phyloP scores from a whole-genome alignment of 1,284 basidiomycete genomes.

The Ceratobasidium papillatum region DNA sequence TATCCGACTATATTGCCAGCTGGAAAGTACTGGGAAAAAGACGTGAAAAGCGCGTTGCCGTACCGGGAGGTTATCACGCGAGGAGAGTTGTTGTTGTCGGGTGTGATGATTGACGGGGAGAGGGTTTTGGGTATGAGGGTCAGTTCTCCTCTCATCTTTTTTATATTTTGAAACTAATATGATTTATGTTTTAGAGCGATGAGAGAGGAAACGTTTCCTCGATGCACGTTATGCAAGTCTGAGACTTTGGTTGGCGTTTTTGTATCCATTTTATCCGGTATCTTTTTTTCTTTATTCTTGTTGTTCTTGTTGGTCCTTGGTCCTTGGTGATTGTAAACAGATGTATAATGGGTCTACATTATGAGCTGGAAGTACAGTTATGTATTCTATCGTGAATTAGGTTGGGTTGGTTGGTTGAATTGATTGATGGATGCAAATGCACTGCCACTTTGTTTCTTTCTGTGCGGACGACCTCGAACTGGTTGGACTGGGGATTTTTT shows the following conservation, averaged over 20 bases:
- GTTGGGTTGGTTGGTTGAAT: neutral
- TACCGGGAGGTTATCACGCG: conserved; percentile 34
- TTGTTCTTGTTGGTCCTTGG: neutral
- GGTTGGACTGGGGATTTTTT: too few relatives aligned
- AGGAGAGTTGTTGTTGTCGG: conserved; percentile 31
- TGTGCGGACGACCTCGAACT: too few relatives aligned
- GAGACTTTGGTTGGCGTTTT: neutral
- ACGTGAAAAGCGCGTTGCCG: conserved; percentile 23
- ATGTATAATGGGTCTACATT: conserved; percentile 22
- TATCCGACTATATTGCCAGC: neutral
- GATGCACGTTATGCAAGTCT: conserved; percentile 40
- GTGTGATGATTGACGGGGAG: conserved; percentile 39
- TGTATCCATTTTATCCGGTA: neutral
- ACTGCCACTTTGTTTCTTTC: neutral
- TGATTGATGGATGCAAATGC: neutral
- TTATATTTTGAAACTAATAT: neutral
- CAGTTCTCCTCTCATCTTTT: neutral
- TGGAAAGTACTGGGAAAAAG: conserved; percentile 29
- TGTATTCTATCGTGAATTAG: neutral
- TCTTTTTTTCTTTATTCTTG: neutral
- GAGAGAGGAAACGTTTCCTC: conserved; percentile 34
- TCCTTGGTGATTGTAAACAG: conserved; percentile 16
- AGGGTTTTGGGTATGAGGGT: conserved; percentile 36
- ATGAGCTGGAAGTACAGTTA: conserved; percentile 8
- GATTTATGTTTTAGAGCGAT: conserved; percentile 17